A percentile compares a stretch with the other conserved stretches of the same genome.
Conservation (phyloP, 805 yeast genomes). For the Wickerhamomyces rabaulensis region DNA sequence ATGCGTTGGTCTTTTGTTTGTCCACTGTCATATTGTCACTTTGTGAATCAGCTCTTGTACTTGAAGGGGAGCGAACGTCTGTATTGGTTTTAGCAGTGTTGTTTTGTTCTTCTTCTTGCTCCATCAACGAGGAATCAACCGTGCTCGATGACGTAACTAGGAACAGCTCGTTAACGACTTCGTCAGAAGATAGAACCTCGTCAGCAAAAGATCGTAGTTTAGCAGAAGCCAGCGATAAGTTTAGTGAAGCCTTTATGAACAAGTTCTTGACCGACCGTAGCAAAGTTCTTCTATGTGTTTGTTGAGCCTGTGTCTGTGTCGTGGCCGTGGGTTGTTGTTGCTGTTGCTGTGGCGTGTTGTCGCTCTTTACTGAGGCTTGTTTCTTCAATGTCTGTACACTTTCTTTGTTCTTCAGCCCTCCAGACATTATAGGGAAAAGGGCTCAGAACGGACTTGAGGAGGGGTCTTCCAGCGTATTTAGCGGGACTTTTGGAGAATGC, state of each 20-base stretch:
- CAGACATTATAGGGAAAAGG: neutral
- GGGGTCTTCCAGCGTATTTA: too few relatives aligned
- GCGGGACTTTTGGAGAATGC: too few relatives aligned
- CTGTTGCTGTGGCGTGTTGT: neutral
- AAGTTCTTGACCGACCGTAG: conserved; percentile 23
- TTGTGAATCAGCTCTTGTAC: conserved; percentile 5
- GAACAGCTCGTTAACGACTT: conserved; percentile 45
- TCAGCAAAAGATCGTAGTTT: conserved; percentile 41
- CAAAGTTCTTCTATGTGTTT: conserved; percentile 2
- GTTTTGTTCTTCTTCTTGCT: conserved; percentile 19
- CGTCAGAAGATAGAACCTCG: conserved; percentile 44
- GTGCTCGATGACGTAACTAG: conserved; percentile 33
- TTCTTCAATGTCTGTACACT: neutral
- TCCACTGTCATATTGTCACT: neutral
- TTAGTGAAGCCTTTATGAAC: conserved; percentile 34
- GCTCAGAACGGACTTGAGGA: too few relatives aligned
- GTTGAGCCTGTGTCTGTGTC: neutral
- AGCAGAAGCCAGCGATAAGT: conserved; percentile 31
- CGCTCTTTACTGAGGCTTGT: neutral
- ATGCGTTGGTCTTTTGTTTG: neutral
- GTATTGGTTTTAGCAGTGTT: conserved; percentile 18
- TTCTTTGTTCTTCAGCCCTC: neutral
- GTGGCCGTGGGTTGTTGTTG: neutral
- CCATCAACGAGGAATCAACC: conserved; percentile 19
- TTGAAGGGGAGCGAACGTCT: neutral